These are phyloP conservation scores for Quercus berberidifolia DNA, from an alignment of 306 rosid genomes.

Conservation along the genomic window DNA sequence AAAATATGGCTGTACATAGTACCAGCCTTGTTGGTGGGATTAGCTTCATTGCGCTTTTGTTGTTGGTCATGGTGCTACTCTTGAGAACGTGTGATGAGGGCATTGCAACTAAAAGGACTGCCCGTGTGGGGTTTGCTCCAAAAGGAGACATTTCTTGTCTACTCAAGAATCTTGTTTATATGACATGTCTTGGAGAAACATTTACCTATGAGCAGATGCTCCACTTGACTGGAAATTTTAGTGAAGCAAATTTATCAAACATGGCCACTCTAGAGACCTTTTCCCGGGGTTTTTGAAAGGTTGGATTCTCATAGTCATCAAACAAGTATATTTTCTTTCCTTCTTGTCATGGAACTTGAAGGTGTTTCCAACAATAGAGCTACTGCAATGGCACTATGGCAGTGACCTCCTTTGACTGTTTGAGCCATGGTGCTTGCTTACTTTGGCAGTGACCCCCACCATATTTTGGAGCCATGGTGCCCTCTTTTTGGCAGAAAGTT, in stretches of 20 bases:
- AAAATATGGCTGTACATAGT: slow-evolving; percentile 50
- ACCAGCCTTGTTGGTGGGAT: slow-evolving; percentile 74
- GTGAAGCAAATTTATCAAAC: slow-evolving; percentile 67
- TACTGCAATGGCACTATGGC: too few species aligned
- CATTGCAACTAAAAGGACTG: slow-evolving; percentile 33
- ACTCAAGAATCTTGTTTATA: slow-evolving; percentile 42
- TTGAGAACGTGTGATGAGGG: slow-evolving; percentile 31
- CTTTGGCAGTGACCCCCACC: too few species aligned
- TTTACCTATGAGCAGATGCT: slow-evolving; percentile 65
- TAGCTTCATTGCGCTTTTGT: slow-evolving; percentile 54
- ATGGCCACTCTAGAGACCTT: slow-evolving; percentile 86
- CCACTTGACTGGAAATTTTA: slow-evolving; percentile 49
- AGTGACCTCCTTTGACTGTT: too few species aligned
- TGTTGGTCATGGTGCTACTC: slow-evolving; percentile 44
- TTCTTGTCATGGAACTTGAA: neutral
- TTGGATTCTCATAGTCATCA: slow-evolving; percentile 66
- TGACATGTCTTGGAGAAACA: slow-evolving; percentile 53
- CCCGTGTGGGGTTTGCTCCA: slow-evolving; percentile 39
- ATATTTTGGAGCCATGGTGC: too few species aligned
- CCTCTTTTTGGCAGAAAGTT: too few species aligned
- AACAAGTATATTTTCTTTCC: slow-evolving; percentile 53
- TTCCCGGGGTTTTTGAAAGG: slow-evolving; percentile 48
- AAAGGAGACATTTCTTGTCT: slow-evolving; percentile 43
- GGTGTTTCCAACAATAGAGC: too few species aligned
- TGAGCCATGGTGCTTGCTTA: too few species aligned